Evolutionary conservation across 257 asterid species (phyloP).

Genomic region (Datura wrightii): DNA sequence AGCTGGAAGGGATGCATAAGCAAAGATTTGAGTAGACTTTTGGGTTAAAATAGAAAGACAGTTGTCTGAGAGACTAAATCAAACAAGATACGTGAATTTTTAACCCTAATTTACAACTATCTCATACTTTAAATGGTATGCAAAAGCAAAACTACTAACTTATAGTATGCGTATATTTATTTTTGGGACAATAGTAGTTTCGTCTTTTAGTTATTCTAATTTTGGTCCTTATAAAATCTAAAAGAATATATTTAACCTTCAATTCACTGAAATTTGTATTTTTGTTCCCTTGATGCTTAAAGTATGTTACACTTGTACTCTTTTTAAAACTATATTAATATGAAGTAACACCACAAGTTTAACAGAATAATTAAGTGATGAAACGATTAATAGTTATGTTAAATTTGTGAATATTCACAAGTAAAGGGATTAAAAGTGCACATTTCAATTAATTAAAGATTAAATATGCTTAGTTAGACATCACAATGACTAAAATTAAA

Average conservation of each 20-base stretch:
- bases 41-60: neutral
- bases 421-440: neutral
- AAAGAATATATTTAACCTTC: neutral
- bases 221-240: neutral
- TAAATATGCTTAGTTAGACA: neutral
- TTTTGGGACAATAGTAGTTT: neutral
- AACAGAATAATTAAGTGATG: neutral
- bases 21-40: neutral
- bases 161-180: neutral
- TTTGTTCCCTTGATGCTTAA: too few species aligned
- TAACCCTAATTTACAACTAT: too few species aligned
- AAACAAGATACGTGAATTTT: neutral
- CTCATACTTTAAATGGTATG: neutral
- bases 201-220: neutral
- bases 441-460: neutral
- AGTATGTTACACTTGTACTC: neutral
- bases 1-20: neutral
- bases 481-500: neutral
- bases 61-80: neutral
- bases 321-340: neutral
- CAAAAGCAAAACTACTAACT: neutral
- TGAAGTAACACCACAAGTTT: neutral
- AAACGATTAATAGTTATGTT: neutral
- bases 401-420: neutral
- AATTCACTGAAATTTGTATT: neutral